Percentiles rank a stretch among this genome's conserved stretches.
phyloP scores from a whole-genome alignment of 306 rosid species.

The Hippophae tibetana region DNA sequence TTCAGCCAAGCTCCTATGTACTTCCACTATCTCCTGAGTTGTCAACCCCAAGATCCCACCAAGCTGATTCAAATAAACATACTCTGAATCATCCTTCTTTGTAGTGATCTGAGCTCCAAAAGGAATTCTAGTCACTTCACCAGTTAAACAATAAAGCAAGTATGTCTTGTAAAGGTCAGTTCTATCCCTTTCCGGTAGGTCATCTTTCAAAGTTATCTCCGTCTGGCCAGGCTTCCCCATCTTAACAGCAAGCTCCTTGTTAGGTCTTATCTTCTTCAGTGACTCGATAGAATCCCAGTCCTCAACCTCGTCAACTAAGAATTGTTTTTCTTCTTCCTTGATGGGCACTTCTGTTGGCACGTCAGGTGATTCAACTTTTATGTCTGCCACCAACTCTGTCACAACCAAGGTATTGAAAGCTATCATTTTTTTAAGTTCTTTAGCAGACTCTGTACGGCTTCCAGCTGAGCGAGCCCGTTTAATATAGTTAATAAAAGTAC shows the following conservation, averaged over 20 bases:
- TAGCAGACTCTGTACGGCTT: conserved; percentile 70
- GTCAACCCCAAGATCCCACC: conserved; percentile 81
- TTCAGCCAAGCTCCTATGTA: conserved; percentile 81
- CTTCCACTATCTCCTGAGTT: conserved; percentile 64
- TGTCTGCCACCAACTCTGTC: conserved; percentile 77
- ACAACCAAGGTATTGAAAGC: conserved; percentile 90
- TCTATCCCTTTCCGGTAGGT: conserved; percentile 76
- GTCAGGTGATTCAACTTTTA: conserved; percentile 78
- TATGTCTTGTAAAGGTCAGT: conserved; percentile 85
- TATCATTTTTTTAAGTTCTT: conserved; percentile 86
- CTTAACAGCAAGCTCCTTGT: conserved; percentile 51
- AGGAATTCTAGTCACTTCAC: conserved; percentile 69
- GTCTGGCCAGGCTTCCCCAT: conserved; percentile 87
- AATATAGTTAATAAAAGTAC: conserved; percentile 59
- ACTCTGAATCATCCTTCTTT: conserved; percentile 87
- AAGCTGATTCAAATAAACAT: conserved; percentile 65
- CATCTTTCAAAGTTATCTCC: conserved; percentile 87
- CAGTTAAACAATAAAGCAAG: conserved; percentile 74
- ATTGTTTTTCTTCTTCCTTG: conserved; percentile 33
- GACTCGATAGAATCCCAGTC: conserved; percentile 78
- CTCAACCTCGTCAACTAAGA: conserved; percentile 35
- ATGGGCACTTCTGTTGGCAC: conserved; percentile 48
- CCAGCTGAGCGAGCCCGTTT: conserved; percentile 79
- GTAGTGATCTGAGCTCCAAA: conserved; percentile 73
- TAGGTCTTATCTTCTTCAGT: conserved; percentile 60